Evolutionary conservation across 495 filamentous ascomycete species (phyloP).

Genomic region (Talaromyces nanjingensis): DNA sequence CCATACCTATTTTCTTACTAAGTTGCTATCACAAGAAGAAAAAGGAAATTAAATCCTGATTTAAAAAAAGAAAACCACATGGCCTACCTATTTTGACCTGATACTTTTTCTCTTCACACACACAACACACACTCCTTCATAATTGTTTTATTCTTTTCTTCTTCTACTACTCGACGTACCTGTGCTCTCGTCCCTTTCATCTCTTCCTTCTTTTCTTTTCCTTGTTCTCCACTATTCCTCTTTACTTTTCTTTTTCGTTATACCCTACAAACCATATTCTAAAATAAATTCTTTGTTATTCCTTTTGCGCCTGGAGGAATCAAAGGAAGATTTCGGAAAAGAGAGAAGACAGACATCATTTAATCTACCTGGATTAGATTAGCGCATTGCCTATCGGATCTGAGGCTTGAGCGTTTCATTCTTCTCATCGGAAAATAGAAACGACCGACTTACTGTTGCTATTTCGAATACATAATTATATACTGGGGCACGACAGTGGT

Average conservation of each 20-base stretch:
- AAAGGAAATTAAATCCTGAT: slow-evolving; percentile 7
- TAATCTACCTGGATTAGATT: slow-evolving; percentile 2
- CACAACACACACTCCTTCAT: slow-evolving; percentile 13
- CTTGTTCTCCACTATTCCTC: slow-evolving; percentile 13
- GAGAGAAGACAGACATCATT: not conserved
- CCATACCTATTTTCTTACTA: not conserved
- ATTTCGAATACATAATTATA: not conserved
- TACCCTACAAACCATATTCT: slow-evolving; percentile 1
- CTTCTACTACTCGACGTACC: slow-evolving; percentile 13
- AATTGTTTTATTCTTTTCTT: slow-evolving; percentile 20
- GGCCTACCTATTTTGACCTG: slow-evolving; percentile 8
- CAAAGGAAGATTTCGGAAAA: not conserved
- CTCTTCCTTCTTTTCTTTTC: slow-evolving; percentile 15
- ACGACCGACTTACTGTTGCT: not conserved
- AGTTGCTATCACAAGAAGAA: not conserved
- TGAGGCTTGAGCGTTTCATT: not conserved
- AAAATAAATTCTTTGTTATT: slow-evolving; percentile 8
- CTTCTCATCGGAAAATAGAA: not conserved
- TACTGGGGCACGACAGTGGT: not conserved
- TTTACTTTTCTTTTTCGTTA: slow-evolving; percentile 5
- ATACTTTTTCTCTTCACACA: slow-evolving; percentile 15
- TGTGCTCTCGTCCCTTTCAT: slow-evolving; percentile 14
- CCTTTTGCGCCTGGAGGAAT: slow-evolving; percentile 1
- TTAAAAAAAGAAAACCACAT: slow-evolving; percentile 8
- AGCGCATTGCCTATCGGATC: slow-evolving; percentile 4